Evolutionary conservation across 2,329 filamentous ascomycete genomes (phyloP).

Genomic region (Colletotrichum coccodes): DNA sequence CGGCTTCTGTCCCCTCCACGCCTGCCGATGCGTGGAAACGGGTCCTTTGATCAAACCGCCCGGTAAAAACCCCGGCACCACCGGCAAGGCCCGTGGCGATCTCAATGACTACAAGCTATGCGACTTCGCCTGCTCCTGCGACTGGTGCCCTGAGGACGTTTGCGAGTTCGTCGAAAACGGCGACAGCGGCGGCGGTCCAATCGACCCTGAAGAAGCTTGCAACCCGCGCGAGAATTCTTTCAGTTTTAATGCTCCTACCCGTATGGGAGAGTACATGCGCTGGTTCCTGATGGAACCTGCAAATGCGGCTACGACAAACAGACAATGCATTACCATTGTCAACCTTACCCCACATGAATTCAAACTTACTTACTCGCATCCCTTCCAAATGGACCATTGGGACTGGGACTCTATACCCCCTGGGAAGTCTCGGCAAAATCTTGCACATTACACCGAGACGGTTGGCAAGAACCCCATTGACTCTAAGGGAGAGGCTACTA

Average conservation of each 20-base stretch:
- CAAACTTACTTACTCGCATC: slow-evolving; percentile 36
- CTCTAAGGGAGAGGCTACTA: slow-evolving; percentile 47
- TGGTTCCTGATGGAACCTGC: slow-evolving; percentile 15
- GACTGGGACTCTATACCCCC: slow-evolving; percentile 46
- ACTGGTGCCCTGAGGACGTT: slow-evolving; percentile 51
- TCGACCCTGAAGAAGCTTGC: not conserved
- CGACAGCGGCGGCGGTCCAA: not conserved
- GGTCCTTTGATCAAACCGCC: slow-evolving; percentile 39
- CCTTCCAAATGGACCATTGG: slow-evolving; percentile 44
- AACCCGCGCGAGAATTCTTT: not conserved
- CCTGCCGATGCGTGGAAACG: not conserved
- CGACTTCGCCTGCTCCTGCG: slow-evolving; percentile 55
- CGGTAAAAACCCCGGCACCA: slow-evolving; percentile 25
- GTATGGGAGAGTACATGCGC: slow-evolving; percentile 7
- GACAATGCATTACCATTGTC: slow-evolving; percentile 45
- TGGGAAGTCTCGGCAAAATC: slow-evolving; percentile 44
- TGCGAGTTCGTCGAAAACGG: not conserved
- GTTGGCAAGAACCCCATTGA: slow-evolving; percentile 34
- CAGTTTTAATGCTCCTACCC: not conserved
- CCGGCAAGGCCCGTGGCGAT: slow-evolving; percentile 43
- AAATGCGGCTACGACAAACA: not conserved
- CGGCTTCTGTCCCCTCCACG: not conserved
- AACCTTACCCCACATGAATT: slow-evolving; percentile 46
- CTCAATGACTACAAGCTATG: slow-evolving; percentile 52
- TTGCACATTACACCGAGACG: slow-evolving; percentile 38